A percentile compares a stretch with the other conserved stretches of the same genome.
Evolutionary conservation across 495 filamentous ascomycete species (phyloP).

Genomic region (Trichoderma orchidacearum): DNA sequence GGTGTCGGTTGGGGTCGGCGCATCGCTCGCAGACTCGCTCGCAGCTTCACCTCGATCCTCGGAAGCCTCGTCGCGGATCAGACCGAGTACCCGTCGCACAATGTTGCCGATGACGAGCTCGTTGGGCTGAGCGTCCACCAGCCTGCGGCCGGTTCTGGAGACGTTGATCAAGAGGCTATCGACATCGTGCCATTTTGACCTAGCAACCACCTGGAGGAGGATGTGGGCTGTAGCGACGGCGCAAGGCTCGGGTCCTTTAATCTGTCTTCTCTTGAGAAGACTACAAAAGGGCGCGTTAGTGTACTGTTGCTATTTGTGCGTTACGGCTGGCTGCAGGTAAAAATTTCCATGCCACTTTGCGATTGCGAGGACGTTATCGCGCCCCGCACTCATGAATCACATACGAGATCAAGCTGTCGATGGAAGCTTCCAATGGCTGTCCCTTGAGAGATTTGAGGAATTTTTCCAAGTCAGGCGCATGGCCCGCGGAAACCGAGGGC

Average conservation of each 20-base stretch:
- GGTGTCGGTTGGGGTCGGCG: slow-evolving; percentile 6
- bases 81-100: slow-evolving; percentile 72
- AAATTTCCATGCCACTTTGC: background rate
- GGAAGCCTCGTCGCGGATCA: slow-evolving; percentile 82
- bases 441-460: slow-evolving; percentile 65
- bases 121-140: slow-evolving; percentile 69
- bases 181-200: slow-evolving; percentile 56
- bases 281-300: slow-evolving; percentile 23
- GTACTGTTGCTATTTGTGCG: too few relatives aligned
- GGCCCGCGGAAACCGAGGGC: slow-evolving; percentile 26
- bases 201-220: slow-evolving; percentile 68
- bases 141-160: slow-evolving; percentile 55
- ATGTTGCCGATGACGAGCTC: slow-evolving; percentile 92
- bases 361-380: background rate
- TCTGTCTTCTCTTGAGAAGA: slow-evolving; percentile 80
- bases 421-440: slow-evolving; percentile 60
- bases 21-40: slow-evolving; percentile 19
- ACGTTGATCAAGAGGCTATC: slow-evolving; percentile 65
- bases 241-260: slow-evolving; percentile 72
- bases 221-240: slow-evolving; percentile 83
- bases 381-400: slow-evolving; percentile 10
- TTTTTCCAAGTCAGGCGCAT: slow-evolving; percentile 56
- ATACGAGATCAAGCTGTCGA: slow-evolving; percentile 70
- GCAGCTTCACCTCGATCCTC: slow-evolving; percentile 63
- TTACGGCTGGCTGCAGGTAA: too few relatives aligned